These are phyloP conservation scores for Pezicula carpinea DNA, from an alignment of 2,329 filamentous ascomycete genomes.

Conservation along the genomic window DNA sequence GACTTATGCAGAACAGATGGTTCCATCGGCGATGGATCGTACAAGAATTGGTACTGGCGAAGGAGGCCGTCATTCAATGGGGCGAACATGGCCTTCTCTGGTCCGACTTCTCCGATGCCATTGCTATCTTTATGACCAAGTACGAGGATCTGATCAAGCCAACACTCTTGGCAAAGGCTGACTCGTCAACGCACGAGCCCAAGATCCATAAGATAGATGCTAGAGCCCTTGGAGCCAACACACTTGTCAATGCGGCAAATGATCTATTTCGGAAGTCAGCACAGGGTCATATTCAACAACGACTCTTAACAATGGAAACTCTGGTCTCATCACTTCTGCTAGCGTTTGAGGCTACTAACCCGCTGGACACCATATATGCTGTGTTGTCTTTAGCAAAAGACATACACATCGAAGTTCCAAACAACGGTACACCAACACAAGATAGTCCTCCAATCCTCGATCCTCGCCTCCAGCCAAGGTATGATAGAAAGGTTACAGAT, in stretches of 20 bases:
- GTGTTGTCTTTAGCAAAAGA: slow-evolving; percentile 16
- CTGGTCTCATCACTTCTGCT: slow-evolving; percentile 14
- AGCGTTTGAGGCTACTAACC: slow-evolving; percentile 15
- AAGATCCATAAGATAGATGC: slow-evolving; percentile 7
- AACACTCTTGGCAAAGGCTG: not conserved
- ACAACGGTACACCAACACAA: not conserved
- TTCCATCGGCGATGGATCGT: slow-evolving; percentile 36
- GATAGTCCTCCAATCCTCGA: slow-evolving; percentile 1
- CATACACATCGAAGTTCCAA: not conserved
- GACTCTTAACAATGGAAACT: slow-evolving; percentile 11
- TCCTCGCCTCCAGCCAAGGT: slow-evolving; percentile 12
- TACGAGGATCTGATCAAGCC: slow-evolving; percentile 9
- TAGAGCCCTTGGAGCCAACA: slow-evolving; percentile 14
- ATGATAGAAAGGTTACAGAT: slow-evolving; percentile 14
- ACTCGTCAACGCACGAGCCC: not conserved
- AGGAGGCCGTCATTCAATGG: slow-evolving; percentile 29
- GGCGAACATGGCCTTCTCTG: slow-evolving; percentile 30
- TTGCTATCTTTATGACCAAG: slow-evolving; percentile 16
- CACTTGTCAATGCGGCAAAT: slow-evolving; percentile 9
- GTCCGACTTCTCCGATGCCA: slow-evolving; percentile 28
- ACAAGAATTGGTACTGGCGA: slow-evolving; percentile 35
- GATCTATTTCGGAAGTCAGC: slow-evolving; percentile 13
- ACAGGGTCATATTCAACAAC: slow-evolving; percentile 10
- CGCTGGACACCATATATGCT: slow-evolving; percentile 16
- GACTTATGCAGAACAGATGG: slow-evolving; percentile 26